Evolutionary conservation across 2,329 filamentous ascomycete species (phyloP).

Genomic region (Paecilomyces sp.): DNA sequence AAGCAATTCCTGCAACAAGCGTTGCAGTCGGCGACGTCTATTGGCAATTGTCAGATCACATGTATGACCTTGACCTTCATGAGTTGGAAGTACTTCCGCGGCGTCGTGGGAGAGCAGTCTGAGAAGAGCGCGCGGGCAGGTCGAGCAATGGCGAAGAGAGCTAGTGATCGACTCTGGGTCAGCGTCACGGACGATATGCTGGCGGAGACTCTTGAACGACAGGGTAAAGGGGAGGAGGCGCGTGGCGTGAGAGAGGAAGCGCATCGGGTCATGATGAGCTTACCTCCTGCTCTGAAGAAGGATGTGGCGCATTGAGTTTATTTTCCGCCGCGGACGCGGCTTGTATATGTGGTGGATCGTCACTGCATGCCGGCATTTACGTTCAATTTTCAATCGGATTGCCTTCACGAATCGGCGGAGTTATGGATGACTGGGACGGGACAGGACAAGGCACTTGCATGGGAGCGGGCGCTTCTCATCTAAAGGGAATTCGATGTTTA

Average conservation of each 20-base stretch:
- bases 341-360: background rate
- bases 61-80: constrained; percentile 79
- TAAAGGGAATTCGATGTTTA: background rate
- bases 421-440: background rate
- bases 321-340: background rate
- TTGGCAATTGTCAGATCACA: constrained; percentile 71
- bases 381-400: background rate
- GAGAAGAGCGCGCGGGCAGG: constrained; percentile 68
- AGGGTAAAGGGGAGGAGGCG: constrained; percentile 56
- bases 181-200: constrained; percentile 76
- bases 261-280: constrained; percentile 27
- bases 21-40: constrained; percentile 60
- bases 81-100: constrained; percentile 73
- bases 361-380: background rate
- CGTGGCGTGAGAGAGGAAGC: constrained; percentile 39
- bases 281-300: constrained; percentile 31
- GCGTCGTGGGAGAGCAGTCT: constrained; percentile 72
- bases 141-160: constrained; percentile 59
- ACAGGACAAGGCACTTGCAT: background rate
- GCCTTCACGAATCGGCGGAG: background rate
- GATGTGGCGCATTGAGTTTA: background rate
- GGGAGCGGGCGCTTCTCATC: background rate
- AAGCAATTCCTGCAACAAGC: constrained; percentile 73
- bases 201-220: constrained; percentile 65
- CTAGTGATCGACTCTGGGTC: constrained; percentile 67